These are phyloP conservation scores for Simmondsia chinensis DNA, from an alignment of 148 eudicot genomes.

Conservation along the genomic window DNA sequence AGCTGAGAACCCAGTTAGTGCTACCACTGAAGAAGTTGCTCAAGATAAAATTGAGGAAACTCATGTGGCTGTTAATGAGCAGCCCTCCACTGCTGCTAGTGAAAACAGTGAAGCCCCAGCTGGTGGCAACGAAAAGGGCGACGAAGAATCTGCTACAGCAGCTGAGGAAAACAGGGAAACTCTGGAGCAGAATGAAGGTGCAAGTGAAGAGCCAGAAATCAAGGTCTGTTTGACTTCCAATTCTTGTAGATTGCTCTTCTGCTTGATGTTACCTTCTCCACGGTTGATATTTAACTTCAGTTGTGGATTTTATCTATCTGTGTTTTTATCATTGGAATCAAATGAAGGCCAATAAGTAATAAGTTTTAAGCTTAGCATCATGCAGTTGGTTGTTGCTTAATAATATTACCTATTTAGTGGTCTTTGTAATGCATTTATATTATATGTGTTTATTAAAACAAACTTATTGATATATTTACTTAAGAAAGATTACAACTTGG, in stretches of 20 bases:
- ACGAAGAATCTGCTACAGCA: constrained; percentile 14
- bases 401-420: no score
- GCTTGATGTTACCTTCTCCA: neutral
- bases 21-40: constrained; percentile 32
- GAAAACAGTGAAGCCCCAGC: constrained; percentile 19
- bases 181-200: constrained; percentile 45
- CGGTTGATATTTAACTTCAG: neutral
- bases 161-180: constrained; percentile 35
- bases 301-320: neutral
- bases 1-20: constrained; percentile 27
- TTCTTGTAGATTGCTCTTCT: neutral
- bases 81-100: constrained; percentile 17
- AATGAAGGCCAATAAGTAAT: no score
- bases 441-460: no score
- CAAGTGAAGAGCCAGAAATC: constrained; percentile 51
- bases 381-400: no score
- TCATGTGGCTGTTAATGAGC: constrained; percentile 27
- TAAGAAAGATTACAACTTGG: no score
- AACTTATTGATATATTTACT: no score
- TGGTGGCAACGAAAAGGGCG: constrained; percentile 31
- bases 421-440: no score
- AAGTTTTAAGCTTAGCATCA: no score
- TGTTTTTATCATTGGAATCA: no score
- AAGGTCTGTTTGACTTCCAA: constrained; percentile 32
- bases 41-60: constrained; percentile 37